These are phyloP conservation scores for Tagetes erecta DNA, from an alignment of 129 eudicot genomes.

Conservation along the genomic window DNA sequence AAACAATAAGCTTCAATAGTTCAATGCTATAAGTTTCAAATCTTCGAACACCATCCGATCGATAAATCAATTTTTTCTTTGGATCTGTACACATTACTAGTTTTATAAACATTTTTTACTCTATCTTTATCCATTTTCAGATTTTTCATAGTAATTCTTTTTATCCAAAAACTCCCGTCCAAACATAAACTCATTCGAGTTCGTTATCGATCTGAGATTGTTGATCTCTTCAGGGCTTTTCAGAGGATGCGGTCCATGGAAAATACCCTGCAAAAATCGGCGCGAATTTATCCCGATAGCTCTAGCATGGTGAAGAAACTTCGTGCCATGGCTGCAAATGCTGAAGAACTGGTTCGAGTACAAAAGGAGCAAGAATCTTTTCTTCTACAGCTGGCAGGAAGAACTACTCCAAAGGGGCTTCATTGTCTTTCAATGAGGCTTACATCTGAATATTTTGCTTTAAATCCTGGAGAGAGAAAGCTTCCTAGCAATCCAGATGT, in stretches of 20 bases:
- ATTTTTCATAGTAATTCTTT: background rate
- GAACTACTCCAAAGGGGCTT: conserved; percentile 85
- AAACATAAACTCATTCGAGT: background rate
- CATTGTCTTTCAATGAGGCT: conserved; percentile 92
- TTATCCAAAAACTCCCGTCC: background rate
- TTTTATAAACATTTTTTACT: background rate
- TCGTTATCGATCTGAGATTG: conserved; percentile 10
- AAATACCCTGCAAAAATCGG: conserved; percentile 53
- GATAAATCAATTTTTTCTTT: background rate
- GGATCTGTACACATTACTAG: background rate
- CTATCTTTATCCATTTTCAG: background rate
- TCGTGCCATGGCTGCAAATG: conserved; percentile 73
- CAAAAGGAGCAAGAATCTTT: conserved; percentile 62
- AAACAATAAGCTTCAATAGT: conserved; percentile 11
- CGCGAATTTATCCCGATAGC: conserved; percentile 66
- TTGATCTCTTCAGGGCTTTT: conserved; percentile 47
- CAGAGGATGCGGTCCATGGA: conserved; percentile 82
- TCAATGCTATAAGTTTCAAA: conserved; percentile 2
- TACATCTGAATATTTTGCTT: conserved; percentile 63
- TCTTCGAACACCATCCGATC: background rate
- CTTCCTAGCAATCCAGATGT: conserved; percentile 54
- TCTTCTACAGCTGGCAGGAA: conserved; percentile 67
- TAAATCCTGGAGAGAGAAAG: conserved; percentile 51
- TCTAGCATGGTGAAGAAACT: conserved; percentile 71
- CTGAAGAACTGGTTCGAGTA: conserved; percentile 62